Percentiles rank a stretch among this genome's conserved stretches.
Conservation (phyloP, 305 asterid genomes). For the Fraxinus albicans region DNA sequence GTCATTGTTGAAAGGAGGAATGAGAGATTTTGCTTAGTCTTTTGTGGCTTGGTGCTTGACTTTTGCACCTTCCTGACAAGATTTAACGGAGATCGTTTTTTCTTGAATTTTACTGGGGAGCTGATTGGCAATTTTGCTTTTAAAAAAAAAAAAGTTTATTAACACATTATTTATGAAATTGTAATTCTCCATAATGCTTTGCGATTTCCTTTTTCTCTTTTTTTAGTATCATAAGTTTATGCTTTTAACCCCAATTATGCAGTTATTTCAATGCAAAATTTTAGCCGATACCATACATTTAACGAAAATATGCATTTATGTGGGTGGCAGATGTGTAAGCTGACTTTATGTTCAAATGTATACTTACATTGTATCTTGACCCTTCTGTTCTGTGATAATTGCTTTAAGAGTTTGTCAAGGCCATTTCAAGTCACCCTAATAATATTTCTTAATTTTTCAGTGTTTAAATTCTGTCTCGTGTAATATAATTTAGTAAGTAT, state of each 20-base stretch:
- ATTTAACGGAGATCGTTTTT: not conserved
- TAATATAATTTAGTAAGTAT: constrained; percentile 17
- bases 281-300: not conserved
- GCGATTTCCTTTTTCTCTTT: not conserved
- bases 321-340: not conserved
- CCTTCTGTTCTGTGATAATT: not conserved
- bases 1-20: not conserved
- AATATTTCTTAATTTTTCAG: not conserved
- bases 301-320: not conserved
- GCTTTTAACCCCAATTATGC: not conserved
- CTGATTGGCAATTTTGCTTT: constrained; percentile 5
- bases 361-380: not conserved
- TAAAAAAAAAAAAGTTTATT: not conserved
- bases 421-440: constrained; percentile 11
- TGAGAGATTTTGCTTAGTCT: not conserved
- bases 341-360: constrained; percentile 4
- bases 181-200: constrained; percentile 2
- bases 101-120: not conserved
- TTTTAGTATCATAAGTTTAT: not conserved
- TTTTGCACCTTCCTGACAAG: not conserved
- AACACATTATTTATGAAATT: not conserved
- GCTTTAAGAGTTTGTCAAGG: constrained; percentile 10
- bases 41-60: constrained; percentile 2
- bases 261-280: not conserved
- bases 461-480: constrained; percentile 16